Conservation (phyloP, 2,329 filamentous ascomycete genomes). For the Huntiella abstrusa region DNA sequence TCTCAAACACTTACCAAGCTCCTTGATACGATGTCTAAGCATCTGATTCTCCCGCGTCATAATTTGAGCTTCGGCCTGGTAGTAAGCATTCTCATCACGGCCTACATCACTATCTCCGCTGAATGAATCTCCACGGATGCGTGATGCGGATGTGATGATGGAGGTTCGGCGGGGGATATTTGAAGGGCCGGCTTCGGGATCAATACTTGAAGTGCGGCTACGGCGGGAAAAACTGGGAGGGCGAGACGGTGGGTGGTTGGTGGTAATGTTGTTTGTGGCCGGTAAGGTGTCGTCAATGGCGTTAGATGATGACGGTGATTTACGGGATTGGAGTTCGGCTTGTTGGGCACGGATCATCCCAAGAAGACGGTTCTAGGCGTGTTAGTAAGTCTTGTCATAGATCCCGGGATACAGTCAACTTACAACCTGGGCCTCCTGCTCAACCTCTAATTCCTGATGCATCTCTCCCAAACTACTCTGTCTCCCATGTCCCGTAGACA, state of each 20-base stretch:
- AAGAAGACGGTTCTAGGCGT: slow-evolving; percentile 49
- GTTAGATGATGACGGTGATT: slow-evolving; percentile 25
- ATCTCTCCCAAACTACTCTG: slow-evolving; percentile 57
- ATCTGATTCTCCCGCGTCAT: slow-evolving; percentile 66
- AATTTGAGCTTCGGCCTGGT: slow-evolving; percentile 66
- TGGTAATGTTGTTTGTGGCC: slow-evolving; percentile 19
- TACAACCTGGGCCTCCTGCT: slow-evolving; percentile 63
- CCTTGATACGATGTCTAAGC: slow-evolving; percentile 54
- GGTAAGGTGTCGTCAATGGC: slow-evolving; percentile 27
- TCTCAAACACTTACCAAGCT: slow-evolving; percentile 37
- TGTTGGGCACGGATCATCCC: slow-evolving; percentile 62
- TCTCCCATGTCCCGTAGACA: slow-evolving; percentile 34
- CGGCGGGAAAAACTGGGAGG: slow-evolving; percentile 21
- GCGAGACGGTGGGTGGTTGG: neutral
- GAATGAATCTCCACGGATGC: slow-evolving; percentile 38
- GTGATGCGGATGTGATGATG: slow-evolving; percentile 16
- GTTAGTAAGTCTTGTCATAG: neutral
- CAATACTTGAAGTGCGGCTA: slow-evolving; percentile 37
- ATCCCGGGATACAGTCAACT: slow-evolving; percentile 15
- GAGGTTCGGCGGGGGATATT: no score
- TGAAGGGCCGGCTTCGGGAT: slow-evolving; percentile 12
- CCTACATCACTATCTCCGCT: slow-evolving; percentile 37
- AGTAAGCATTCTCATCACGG: slow-evolving; percentile 55
- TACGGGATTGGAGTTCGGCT: slow-evolving; percentile 45
- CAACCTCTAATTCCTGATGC: slow-evolving; percentile 60